Evolutionary conservation across 306 rosid species (phyloP).

Genomic region (Quercus engelmannii): DNA sequence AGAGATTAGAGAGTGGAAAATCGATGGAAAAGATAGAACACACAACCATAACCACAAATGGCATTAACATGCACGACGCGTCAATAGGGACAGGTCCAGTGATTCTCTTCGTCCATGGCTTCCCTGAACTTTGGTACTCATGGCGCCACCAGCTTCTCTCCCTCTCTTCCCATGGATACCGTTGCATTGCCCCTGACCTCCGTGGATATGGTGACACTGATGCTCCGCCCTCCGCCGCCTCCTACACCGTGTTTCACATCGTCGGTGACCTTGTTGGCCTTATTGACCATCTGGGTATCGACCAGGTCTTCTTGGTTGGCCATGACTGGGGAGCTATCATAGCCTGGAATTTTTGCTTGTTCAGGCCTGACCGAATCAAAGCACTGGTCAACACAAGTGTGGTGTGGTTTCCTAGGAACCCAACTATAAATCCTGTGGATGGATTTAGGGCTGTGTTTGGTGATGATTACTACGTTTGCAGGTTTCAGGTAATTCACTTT

Average conservation of each 20-base stretch:
- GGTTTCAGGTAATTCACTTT: constrained; percentile 47
- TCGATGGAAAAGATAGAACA: constrained; percentile 59
- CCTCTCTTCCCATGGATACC: constrained; percentile 60
- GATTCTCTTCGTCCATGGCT: constrained; percentile 59
- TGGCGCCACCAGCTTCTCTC: constrained; percentile 77
- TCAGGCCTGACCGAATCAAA: constrained; percentile 50
- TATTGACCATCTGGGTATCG: constrained; percentile 43
- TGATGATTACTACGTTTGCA: constrained; percentile 54
- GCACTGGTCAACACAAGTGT: constrained; percentile 71
- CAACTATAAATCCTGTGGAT: constrained; percentile 14
- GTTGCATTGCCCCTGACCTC: constrained; percentile 73
- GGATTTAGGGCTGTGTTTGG: constrained; percentile 35
- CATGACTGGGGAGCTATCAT: constrained; percentile 62
- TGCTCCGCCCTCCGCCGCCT: constrained; percentile 40
- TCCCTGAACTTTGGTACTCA: constrained; percentile 68
- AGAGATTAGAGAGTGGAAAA: too few species aligned
- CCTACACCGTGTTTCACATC: constrained; percentile 56
- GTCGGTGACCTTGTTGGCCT: constrained; percentile 62
- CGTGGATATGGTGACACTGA: constrained; percentile 79
- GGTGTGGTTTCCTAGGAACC: constrained; percentile 38
- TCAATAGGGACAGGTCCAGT: constrained; percentile 64
- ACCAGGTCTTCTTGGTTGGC: constrained; percentile 52
- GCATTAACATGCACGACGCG: constrained; percentile 62
- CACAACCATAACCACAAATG: constrained; percentile 43
- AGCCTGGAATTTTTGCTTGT: constrained; percentile 53